These are phyloP conservation scores for Cyclotella distinguenda DNA, from an alignment of 108 stramenopile species.

Conservation along the genomic window DNA sequence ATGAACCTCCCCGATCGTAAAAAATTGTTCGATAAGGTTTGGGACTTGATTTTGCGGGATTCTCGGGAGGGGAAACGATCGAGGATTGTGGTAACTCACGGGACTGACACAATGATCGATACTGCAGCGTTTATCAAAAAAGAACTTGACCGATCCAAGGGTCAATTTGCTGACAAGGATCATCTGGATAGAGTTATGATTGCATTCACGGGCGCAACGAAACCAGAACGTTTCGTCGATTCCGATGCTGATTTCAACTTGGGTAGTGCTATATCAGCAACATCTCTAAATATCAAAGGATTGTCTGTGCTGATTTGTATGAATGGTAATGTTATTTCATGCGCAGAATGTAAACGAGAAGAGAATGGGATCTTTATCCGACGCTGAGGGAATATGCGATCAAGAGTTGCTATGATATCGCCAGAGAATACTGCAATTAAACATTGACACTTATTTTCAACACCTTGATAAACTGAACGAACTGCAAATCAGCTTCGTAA, in stretches of 20 bases:
- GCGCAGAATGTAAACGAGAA: conserved; percentile 20
- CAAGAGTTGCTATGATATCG: too few relatives aligned
- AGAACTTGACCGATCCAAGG: not conserved
- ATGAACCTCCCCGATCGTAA: conserved; percentile 36
- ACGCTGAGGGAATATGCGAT: not conserved
- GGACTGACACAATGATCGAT: conserved; percentile 60
- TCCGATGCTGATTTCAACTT: conserved; percentile 57
- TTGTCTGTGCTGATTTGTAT: conserved; percentile 36
- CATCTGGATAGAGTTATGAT: conserved; percentile 4
- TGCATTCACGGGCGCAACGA: conserved; percentile 58
- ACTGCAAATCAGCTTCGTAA: too few relatives aligned
- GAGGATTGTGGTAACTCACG: conserved; percentile 57
- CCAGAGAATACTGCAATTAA: too few relatives aligned
- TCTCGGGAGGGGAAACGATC: not conserved
- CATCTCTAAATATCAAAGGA: conserved; percentile 10
- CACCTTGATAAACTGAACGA: too few relatives aligned
- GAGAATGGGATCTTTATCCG: conserved; percentile 11
- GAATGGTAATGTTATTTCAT: conserved; percentile 42
- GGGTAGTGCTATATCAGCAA: conserved; percentile 50
- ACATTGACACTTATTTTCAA: too few relatives aligned
- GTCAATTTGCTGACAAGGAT: not conserved
- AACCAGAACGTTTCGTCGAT: conserved; percentile 58
- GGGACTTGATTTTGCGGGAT: not conserved
- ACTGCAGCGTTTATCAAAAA: conserved; percentile 39
- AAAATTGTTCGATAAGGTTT: conserved; percentile 5